phyloP scores from a whole-genome alignment of 306 rosid species.

The Gastrolobium bilobum region DNA sequence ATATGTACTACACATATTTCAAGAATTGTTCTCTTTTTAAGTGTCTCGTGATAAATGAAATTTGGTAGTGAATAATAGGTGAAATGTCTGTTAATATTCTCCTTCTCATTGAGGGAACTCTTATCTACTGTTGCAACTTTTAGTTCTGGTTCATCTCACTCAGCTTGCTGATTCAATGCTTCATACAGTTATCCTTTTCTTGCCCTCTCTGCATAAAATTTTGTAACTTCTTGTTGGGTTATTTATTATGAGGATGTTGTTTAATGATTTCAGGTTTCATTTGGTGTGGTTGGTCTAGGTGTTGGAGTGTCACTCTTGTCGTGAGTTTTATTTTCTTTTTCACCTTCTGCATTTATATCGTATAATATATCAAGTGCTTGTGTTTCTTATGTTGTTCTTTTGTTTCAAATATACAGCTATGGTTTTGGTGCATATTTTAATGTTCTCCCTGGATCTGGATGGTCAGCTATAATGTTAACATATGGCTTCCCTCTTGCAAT shows the following conservation, averaged over 20 bases:
- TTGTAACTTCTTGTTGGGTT: neutral
- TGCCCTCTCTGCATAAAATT: neutral
- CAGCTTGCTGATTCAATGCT: constrained; percentile 9
- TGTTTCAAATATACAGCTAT: constrained; percentile 61
- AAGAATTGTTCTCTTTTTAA: neutral
- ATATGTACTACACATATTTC: neutral
- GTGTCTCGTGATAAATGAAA: constrained; percentile 3
- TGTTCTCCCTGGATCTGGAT: constrained; percentile 93
- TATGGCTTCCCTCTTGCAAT: constrained; percentile 99
- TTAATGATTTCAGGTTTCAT: constrained; percentile 74
- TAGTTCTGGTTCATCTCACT: constrained; percentile 15
- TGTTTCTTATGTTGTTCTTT: constrained; percentile 36
- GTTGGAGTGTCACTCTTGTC: constrained; percentile 80
- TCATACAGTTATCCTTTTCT: neutral
- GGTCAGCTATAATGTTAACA: constrained; percentile 97
- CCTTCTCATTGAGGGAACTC: constrained; percentile 13
- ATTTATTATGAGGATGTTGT: constrained; percentile 21
- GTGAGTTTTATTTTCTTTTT: constrained; percentile 56
- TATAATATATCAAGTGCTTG: constrained; percentile 15
- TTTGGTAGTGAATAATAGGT: constrained; percentile 1
- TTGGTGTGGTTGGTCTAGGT: constrained; percentile 82
- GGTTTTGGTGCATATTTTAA: constrained; percentile 98
- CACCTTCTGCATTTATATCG: neutral
- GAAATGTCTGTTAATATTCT: neutral
- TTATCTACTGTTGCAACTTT: neutral